Base-by-base conservation (phyloP, 106 monocot genomes). In the Allium fistulosum region DNA sequence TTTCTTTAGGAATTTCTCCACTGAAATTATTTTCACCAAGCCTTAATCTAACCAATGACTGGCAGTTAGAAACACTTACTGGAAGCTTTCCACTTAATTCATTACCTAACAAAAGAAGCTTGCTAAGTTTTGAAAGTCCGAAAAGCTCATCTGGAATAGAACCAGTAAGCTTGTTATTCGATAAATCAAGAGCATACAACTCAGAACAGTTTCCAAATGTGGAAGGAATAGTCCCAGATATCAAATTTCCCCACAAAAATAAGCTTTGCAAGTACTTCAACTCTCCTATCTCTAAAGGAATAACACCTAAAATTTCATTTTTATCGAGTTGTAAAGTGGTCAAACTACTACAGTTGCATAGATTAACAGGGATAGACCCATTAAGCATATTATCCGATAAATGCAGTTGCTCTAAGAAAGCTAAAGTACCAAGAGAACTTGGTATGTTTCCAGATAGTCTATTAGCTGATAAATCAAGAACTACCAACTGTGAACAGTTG, bases 381-480 rank as follows among this genome's bases (percentile, higher is more conserved):
- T 76, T 51, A 49, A 92, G 78, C 74, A 61, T 17, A 50, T 97
- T 97, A 49, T 97, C 92, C 0, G 96, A 97, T 11, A 97, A 75
- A 72, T 97, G 96, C 26, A 97, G 79, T 77, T 92, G 88, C 63
- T 97, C 88, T 67, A 97, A 55, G 9, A 74, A 10, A 9, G 46
- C n/a, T 51, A 97, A 68, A 56, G 26, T 75, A 48, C 96, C 96
- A 12, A 97, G 51, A 72, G 78, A 86, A 0, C 71, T 75, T 12
- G 96, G 96, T 55, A 97, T 71, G 51, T 73, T 77, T 4, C 89
- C 96, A 1, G 81, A 67, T 46, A 97, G 77, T 76, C 75, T 78
- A 53, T 97, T 97, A 11, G 70, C 86, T 0, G 96, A 92, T 10
- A 97, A 80, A 57, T 97, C 92, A 28, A 97, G 86, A 26, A 97